Evolutionary conservation across 768 basidiomycete genomes (phyloP), one percentile per base, ranked within the genome.

Genomic region (Galerina sulciceps): DNA sequence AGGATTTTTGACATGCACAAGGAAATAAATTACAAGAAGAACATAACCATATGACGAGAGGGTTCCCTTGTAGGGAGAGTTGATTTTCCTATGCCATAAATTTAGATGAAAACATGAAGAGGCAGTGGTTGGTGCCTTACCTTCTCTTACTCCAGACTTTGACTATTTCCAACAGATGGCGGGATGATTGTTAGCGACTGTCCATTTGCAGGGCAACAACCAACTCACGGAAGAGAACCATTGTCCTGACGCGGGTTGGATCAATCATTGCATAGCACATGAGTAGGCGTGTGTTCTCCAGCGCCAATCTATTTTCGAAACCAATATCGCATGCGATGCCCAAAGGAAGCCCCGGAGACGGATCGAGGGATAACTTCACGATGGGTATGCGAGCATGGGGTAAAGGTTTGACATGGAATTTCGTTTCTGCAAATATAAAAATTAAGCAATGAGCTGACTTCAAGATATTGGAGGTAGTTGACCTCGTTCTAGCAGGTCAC

Each of bases 131-230:
- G 42, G 35, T 53, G 49, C 64, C 77, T 37, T 55, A 91, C 91
- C 96, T 85, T 74, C 94, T 85, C 76, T 98, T 99, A 67, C 93
- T 93, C 96, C 96, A 99, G 18, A 99, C 94, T 81, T 99, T 99
- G 69, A 99, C 96, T 99, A 65, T 49, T 61, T 48, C 46, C 44
- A 46, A 53, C 48, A 54, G 42, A 37, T 49, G 36, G 53, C 49
- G 17, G 56, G 50, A 58, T 18, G 68, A 62, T 48, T 53, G 60
- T 68, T 50, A 65, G 58, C 52, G 44, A 46, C 31, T n/a, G 44
- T 17, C 40, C 47, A 43, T 37, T n/a, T 37, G 38, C 42, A 44
- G 37, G 42, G 53, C 11, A 50, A 52, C 15, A 52, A 46, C 34
- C 26, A 57, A 89, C 96, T 84, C 74, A 99, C 96, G 86, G 76